phyloP scores from a whole-genome alignment of 2,329 filamentous ascomycete species.

The Escovopsis weberi region DNA sequence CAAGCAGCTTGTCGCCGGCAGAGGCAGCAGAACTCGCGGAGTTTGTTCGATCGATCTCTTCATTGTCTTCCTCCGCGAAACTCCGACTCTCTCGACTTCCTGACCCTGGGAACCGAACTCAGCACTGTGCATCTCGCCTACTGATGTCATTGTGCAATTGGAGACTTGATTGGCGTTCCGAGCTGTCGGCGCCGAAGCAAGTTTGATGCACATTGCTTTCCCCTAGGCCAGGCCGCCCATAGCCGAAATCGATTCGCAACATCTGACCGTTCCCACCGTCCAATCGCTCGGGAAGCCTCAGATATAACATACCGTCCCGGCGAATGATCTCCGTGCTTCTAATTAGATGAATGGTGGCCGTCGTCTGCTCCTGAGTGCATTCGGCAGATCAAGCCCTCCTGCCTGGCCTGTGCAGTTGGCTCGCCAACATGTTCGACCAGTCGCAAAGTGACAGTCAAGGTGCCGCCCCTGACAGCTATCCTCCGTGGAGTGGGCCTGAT shows the following conservation, averaged over 20 bases:
- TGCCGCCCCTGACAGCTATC: constrained; percentile 14
- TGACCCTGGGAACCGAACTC: constrained; percentile 1
- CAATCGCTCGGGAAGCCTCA: no score
- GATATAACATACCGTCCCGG: no score
- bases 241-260: no score
- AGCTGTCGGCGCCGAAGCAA: constrained; percentile 23
- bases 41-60: not conserved
- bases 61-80: not conserved
- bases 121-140: constrained; percentile 4
- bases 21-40: not conserved
- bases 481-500: constrained; percentile 5
- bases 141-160: constrained; percentile 8
- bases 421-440: constrained; percentile 25
- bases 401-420: constrained; percentile 18
- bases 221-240: no score
- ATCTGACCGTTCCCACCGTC: no score
- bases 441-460: constrained; percentile 17
- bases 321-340: no score
- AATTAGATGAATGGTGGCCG: no score
- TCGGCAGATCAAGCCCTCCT: constrained; percentile 18
- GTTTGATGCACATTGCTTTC: constrained; percentile 12
- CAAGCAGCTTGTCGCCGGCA: not conserved
- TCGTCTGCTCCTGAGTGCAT: no score
- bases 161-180: constrained; percentile 21
- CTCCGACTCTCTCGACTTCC: no score